These are phyloP conservation scores for Mycena kentingensis DNA, from an alignment of 768 basidiomycete species.

Conservation along the genomic window DNA sequence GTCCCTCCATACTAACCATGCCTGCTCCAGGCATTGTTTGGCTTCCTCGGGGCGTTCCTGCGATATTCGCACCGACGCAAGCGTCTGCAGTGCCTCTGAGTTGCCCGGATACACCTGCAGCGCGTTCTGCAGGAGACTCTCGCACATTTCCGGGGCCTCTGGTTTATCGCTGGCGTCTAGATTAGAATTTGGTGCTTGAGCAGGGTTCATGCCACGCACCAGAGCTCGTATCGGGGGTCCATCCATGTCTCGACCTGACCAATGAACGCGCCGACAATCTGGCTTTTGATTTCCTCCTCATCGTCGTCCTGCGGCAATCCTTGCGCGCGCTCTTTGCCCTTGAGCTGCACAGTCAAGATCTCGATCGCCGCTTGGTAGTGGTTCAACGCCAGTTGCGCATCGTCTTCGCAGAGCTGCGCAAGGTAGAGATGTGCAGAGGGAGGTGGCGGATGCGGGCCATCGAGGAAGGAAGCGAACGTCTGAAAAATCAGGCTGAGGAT, in stretches of 20 bases:
- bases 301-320: slow-evolving; percentile 41
- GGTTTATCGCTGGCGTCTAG: slow-evolving; percentile 65
- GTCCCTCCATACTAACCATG: slow-evolving; percentile 72
- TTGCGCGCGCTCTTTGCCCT: slow-evolving; percentile 68
- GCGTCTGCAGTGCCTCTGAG: slow-evolving; percentile 73
- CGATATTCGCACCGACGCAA: slow-evolving; percentile 88
- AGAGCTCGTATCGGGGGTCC: slow-evolving; percentile 86
- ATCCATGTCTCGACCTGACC: slow-evolving; percentile 97
- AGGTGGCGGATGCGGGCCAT: slow-evolving; percentile 62
- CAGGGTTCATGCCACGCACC: slow-evolving; percentile 48
- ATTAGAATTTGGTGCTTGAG: background rate
- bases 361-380: slow-evolving; percentile 84
- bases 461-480: slow-evolving; percentile 62
- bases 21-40: slow-evolving; percentile 62
- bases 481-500: slow-evolving; percentile 31
- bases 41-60: slow-evolving; percentile 86
- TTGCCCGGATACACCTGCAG: slow-evolving; percentile 74
- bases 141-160: slow-evolving; percentile 80
- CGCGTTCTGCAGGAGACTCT: slow-evolving; percentile 72
- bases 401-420: slow-evolving; percentile 79
- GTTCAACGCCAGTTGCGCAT: slow-evolving; percentile 69
- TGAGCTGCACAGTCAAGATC: slow-evolving; percentile 64
- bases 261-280: slow-evolving; percentile 76
- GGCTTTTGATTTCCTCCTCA: slow-evolving; percentile 64
- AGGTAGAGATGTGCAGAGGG: slow-evolving; percentile 87